phyloP scores from a whole-genome alignment of 345 rosid species.

The Citrus cavaleriei region DNA sequence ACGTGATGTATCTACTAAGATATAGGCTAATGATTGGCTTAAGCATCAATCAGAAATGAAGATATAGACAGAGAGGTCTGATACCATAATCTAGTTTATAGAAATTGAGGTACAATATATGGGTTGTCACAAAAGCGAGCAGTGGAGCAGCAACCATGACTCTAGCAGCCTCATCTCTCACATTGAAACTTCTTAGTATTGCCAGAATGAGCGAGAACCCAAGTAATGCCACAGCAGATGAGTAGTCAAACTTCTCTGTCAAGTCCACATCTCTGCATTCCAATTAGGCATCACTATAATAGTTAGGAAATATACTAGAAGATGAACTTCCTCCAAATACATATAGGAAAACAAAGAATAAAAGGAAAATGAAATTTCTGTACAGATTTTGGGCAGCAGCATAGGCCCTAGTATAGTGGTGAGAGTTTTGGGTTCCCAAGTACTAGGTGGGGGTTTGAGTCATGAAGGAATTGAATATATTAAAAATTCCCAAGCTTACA shows the following conservation, averaged over 20 bases:
- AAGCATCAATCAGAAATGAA: neutral
- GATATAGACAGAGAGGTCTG: neutral
- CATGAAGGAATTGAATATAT: neutral
- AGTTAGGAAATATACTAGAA: neutral
- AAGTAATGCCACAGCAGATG: constrained; percentile 69
- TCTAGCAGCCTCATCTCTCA: constrained; percentile 61
- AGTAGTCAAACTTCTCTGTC: constrained; percentile 72
- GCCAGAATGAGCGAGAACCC: constrained; percentile 68
- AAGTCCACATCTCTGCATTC: constrained; percentile 55
- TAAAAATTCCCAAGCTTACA: neutral
- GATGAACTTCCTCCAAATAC: neutral
- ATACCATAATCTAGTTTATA: constrained; percentile 58
- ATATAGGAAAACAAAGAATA: neutral
- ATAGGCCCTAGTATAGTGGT: neutral
- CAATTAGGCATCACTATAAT: constrained; percentile 14
- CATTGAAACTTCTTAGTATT: constrained; percentile 53
- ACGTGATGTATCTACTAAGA: neutral
- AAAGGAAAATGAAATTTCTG: neutral
- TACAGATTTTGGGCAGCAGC: neutral
- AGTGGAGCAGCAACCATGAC: constrained; percentile 80
- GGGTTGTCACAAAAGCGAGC: constrained; percentile 62
- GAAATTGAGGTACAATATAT: constrained; percentile 65
- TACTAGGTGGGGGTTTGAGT: neutral
- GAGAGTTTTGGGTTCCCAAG: neutral
- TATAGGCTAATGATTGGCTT: neutral